A percentile compares a stretch with the other conserved stretches of the same genome.
phyloP scores from a whole-genome alignment of 2,329 filamentous ascomycete species.

The Ophiostoma perfectum region DNA sequence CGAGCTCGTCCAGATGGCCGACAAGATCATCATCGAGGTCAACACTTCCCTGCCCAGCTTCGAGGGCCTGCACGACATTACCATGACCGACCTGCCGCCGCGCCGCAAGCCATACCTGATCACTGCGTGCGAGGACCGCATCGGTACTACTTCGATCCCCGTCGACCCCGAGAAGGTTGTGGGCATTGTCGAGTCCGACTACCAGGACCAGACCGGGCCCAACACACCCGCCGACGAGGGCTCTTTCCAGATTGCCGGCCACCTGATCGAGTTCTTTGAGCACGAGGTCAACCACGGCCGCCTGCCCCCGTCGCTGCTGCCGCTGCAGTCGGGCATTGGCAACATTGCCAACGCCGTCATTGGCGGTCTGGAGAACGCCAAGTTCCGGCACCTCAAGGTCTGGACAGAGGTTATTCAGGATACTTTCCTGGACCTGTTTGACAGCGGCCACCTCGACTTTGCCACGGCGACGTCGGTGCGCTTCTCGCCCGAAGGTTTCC shows the following conservation, averaged over 20 bases:
- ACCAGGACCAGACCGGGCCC: constrained; percentile 67
- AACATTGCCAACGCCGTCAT: constrained; percentile 93
- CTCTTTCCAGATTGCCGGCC: constrained; percentile 66
- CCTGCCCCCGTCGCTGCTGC: constrained; percentile 62
- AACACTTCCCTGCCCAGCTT: constrained; percentile 82
- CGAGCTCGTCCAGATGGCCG: constrained; percentile 82
- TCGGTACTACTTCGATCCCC: constrained; percentile 75
- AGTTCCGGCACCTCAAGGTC: constrained; percentile 82
- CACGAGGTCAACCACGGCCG: constrained; percentile 76
- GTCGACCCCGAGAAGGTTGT: constrained; percentile 78
- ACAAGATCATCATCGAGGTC: constrained; percentile 91
- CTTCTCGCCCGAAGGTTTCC: constrained; percentile 85
- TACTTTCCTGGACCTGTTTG: constrained; percentile 88
- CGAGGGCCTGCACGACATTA: constrained; percentile 85
- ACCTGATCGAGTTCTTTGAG: constrained; percentile 78
- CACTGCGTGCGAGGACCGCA: constrained; percentile 79
- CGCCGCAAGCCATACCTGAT: constrained; percentile 78
- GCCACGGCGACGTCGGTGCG: constrained; percentile 85
- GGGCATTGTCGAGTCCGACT: constrained; percentile 78
- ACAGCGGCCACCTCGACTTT: constrained; percentile 80
- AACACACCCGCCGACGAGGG: constrained; percentile 71
- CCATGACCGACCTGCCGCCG: constrained; percentile 78
- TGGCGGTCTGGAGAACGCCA: constrained; percentile 71
- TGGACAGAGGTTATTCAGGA: constrained; percentile 94
- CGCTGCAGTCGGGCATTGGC: constrained; percentile 69